Evolutionary conservation across 768 basidiomycete genomes (phyloP).

Genomic region (Russula vinacea): DNA sequence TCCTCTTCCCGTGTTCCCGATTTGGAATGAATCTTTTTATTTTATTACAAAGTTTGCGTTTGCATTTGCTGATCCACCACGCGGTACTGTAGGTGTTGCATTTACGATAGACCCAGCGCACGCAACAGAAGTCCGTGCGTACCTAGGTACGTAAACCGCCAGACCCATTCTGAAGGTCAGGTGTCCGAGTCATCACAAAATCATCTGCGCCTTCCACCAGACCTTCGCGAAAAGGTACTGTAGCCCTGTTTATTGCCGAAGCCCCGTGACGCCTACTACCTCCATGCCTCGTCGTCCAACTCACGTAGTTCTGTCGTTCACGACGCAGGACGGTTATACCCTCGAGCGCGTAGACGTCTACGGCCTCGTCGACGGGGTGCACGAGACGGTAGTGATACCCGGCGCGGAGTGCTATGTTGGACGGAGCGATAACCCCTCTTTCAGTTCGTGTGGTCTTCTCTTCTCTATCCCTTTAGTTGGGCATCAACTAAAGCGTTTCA

Average conservation of each 20-base stretch:
- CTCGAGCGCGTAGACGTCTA: constrained; percentile 75
- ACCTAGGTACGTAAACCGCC: constrained; percentile 56
- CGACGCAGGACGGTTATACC: constrained; percentile 81
- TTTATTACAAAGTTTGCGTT: no score
- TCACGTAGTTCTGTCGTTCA: neutral
- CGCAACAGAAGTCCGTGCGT: constrained; percentile 73
- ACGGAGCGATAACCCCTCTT: constrained; percentile 81
- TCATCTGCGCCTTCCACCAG: constrained; percentile 34
- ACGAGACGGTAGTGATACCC: constrained; percentile 54
- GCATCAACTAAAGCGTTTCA: neutral
- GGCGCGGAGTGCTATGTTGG: constrained; percentile 85
- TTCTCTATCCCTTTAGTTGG: neutral
- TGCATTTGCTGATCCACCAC: neutral
- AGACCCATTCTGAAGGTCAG: neutral
- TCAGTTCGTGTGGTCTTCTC: constrained; percentile 51
- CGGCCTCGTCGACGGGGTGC: constrained; percentile 47
- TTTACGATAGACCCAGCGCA: constrained; percentile 82
- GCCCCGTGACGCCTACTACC: neutral
- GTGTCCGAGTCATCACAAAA: no score
- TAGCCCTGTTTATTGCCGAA: no score
- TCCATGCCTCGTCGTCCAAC: no score
- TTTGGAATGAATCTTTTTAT: neutral
- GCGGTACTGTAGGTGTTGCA: constrained; percentile 57
- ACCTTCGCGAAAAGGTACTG: constrained; percentile 79
- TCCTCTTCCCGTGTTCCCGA: neutral